Conservation (phyloP, 1,284 basidiomycete genomes). For the Fistulinella cinereoalba region DNA sequence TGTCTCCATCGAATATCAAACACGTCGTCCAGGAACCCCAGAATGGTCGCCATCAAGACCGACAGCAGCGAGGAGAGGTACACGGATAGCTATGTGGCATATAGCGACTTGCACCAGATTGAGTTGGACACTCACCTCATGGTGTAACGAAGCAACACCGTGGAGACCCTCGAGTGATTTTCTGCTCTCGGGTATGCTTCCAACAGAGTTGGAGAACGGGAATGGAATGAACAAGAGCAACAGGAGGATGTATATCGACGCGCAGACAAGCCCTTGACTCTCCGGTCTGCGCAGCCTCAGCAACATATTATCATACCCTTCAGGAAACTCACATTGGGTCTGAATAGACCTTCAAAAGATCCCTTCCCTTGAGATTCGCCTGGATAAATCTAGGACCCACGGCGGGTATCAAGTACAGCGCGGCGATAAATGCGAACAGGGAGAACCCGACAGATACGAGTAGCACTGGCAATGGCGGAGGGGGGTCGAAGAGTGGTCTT, state of each 20-base stretch:
- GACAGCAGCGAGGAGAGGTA: slow-evolving; percentile 93
- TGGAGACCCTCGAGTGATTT: slow-evolving; percentile 53
- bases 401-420: slow-evolving; percentile 71
- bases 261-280: slow-evolving; percentile 87
- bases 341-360: slow-evolving; percentile 75
- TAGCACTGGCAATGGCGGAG: slow-evolving; percentile 64
- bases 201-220: slow-evolving; percentile 75
- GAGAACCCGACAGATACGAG: slow-evolving; percentile 79
- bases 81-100: slow-evolving; percentile 65
- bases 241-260: slow-evolving; percentile 83
- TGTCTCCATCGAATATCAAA: slow-evolving; percentile 99
- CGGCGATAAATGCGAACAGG: slow-evolving; percentile 72
- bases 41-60: slow-evolving; percentile 86
- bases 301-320: neutral
- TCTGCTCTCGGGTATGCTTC: slow-evolving; percentile 42
- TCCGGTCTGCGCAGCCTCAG: slow-evolving; percentile 68
- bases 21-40: slow-evolving; percentile 96
- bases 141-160: slow-evolving; percentile 81
- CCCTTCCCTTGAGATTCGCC: slow-evolving; percentile 76
- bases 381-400: slow-evolving; percentile 73
- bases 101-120: neutral
- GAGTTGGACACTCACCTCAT: slow-evolving; percentile 59
- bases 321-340: slow-evolving; percentile 64
- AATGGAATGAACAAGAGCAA: slow-evolving; percentile 89
- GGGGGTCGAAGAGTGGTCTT: slow-evolving; percentile 64